A percentile compares a stretch with the other conserved stretches of the same genome.
Conservation (phyloP, 768 basidiomycete species). For the Nidularia pulvinata region DNA sequence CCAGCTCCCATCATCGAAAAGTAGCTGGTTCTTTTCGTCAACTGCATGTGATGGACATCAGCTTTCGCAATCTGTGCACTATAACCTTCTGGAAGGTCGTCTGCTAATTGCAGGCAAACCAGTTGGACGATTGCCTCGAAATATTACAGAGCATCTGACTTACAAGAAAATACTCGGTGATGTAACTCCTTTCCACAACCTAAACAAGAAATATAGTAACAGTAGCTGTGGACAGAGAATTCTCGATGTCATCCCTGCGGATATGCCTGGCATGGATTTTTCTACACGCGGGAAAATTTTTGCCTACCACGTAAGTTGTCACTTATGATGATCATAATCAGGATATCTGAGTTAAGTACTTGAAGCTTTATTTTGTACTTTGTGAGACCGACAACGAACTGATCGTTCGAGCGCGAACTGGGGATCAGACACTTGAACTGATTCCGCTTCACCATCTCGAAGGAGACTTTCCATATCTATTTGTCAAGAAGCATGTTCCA, state of each 20-base stretch:
- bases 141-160: constrained; percentile 23
- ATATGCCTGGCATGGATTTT: constrained; percentile 29
- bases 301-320: background rate
- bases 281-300: constrained; percentile 10
- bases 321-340: too few relatives aligned
- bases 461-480: constrained; percentile 23
- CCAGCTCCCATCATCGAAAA: constrained; percentile 6
- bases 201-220: background rate
- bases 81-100: constrained; percentile 36
- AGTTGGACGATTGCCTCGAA: constrained; percentile 30
- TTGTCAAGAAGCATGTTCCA: constrained; percentile 25
- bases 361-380: constrained; percentile 27
- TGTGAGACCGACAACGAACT: constrained; percentile 11
- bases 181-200: constrained; percentile 11
- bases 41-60: constrained; percentile 8
- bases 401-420: constrained; percentile 23
- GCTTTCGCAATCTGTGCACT: constrained; percentile 24
- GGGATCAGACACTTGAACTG: constrained; percentile 21
- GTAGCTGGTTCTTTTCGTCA: constrained; percentile 19
- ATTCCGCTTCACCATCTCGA: constrained; percentile 23
- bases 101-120: constrained; percentile 40
- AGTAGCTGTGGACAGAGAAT: constrained; percentile 14
- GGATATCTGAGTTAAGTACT: background rate
- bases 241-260: constrained; percentile 29
- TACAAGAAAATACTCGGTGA: constrained; percentile 33